Percentiles rank a stretch among this genome's conserved stretches.
These are phyloP conservation scores for Tylopilus cervinicoccineus DNA, from an alignment of 768 basidiomycete genomes.

Conservation along the genomic window DNA sequence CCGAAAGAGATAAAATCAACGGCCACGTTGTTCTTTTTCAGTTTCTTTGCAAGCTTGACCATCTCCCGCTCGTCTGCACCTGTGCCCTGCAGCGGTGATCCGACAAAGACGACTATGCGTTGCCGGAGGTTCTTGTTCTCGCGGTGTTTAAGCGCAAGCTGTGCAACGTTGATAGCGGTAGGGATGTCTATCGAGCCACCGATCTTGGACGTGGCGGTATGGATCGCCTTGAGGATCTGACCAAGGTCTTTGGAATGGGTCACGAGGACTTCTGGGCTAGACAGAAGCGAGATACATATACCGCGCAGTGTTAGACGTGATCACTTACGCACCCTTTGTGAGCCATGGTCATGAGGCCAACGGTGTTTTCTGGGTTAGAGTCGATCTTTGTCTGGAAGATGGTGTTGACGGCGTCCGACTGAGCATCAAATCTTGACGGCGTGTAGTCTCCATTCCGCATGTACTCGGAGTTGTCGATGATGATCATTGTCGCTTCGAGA, in stretches of 20 bases:
- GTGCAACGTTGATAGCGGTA: conserved; percentile 90
- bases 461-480: conserved; percentile 97
- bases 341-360: conserved; percentile 98
- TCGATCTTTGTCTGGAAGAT: conserved; percentile 92
- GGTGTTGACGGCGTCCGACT: conserved; percentile 85
- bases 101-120: conserved; percentile 91
- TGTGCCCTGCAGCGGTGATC: conserved; percentile 73
- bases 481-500: conserved; percentile 95
- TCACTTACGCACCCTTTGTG: conserved; percentile 74
- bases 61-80: conserved; percentile 75
- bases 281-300: conserved; percentile 1
- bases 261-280: conserved; percentile 90
- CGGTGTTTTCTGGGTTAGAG: conserved; percentile 96
- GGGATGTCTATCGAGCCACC: conserved; percentile 82
- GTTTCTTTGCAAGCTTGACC: conserved; percentile 89
- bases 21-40: conserved; percentile 99
- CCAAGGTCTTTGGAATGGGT: conserved; percentile 95
- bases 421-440: conserved; percentile 85
- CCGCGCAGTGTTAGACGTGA: background rate
- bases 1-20: conserved; percentile 90
- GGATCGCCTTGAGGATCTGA: conserved; percentile 79
- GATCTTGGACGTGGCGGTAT: conserved; percentile 65
- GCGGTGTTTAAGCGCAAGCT: conserved; percentile 94
- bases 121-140: conserved; percentile 99
- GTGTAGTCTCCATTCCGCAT: conserved; percentile 94